These are phyloP conservation scores for Microsporum canis DNA, from an alignment of 2,329 filamentous ascomycete species.

Conservation along the genomic window DNA sequence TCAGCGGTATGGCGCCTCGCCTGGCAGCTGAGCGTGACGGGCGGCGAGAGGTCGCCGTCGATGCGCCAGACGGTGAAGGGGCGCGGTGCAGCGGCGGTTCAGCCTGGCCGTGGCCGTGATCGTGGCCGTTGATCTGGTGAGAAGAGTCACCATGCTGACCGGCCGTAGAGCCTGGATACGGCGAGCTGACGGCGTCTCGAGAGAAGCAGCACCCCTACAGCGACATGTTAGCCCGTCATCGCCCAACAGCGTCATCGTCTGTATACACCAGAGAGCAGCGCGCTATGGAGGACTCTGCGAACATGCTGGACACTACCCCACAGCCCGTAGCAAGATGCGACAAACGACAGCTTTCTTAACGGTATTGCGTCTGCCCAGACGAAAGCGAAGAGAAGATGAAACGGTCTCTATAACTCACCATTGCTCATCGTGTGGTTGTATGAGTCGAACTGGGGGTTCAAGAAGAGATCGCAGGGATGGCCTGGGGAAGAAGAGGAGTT, in stretches of 20 bases:
- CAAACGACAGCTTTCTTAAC: neutral
- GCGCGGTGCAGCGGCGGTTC: neutral
- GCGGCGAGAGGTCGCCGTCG: conserved; percentile 7
- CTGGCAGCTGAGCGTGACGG: conserved; percentile 10
- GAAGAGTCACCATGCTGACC: conserved; percentile 18
- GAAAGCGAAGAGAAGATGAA: neutral
- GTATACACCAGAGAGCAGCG: neutral
- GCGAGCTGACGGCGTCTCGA: conserved; percentile 22
- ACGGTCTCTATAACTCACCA: neutral
- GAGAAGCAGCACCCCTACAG: conserved; percentile 34
- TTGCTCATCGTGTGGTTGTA: neutral
- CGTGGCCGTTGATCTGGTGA: conserved; percentile 10
- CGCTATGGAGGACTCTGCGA: no score
- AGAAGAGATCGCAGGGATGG: neutral
- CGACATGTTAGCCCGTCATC: neutral
- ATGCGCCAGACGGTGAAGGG: conserved; percentile 8
- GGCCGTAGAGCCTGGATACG: conserved; percentile 19
- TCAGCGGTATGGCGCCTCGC: conserved; percentile 21
- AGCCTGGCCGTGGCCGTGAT: neutral
- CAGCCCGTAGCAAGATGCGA: neutral
- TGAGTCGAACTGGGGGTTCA: neutral
- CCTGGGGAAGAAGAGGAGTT: neutral
- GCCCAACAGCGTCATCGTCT: neutral
- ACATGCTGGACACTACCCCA: neutral
- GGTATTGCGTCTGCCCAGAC: neutral